Percentiles rank a stretch among this genome's conserved stretches.
These are phyloP conservation scores for Symbiodinium natans DNA, from an alignment of 73 alveolate genomes.

Conservation along the genomic window DNA sequence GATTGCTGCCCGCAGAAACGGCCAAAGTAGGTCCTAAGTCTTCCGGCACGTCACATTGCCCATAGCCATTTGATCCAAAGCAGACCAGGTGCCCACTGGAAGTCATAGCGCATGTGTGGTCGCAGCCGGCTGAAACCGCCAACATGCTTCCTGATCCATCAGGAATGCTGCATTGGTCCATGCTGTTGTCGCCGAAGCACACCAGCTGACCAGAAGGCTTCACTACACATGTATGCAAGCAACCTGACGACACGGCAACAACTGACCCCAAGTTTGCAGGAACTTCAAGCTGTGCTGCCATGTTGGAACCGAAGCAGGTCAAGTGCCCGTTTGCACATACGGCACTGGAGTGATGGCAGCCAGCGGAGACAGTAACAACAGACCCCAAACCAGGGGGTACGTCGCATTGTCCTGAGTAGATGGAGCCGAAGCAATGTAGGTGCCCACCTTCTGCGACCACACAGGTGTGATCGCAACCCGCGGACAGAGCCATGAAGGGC, in stretches of 20 bases:
- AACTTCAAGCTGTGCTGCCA: not conserved
- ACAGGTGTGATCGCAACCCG: conserved; percentile 5
- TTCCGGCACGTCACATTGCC: not conserved
- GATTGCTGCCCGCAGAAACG: not conserved
- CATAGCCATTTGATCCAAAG: not conserved
- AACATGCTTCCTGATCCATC: not conserved
- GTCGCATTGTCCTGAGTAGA: not conserved
- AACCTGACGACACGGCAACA: not conserved
- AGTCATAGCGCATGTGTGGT: not conserved
- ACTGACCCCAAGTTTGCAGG: not conserved
- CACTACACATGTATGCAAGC: not conserved
- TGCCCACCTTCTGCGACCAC: not conserved
- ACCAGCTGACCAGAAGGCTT: not conserved
- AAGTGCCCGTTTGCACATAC: not conserved
- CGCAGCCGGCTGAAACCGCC: conserved; percentile 5
- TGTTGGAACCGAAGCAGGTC: conserved; percentile 8
- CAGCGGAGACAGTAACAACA: not conserved
- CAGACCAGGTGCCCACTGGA: not conserved
- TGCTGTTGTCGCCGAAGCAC: conserved; percentile 2
- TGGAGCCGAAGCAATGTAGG: not conserved
- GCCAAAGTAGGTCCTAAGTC: not conserved
- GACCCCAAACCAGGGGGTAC: not conserved
- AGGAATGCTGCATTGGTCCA: not conserved
- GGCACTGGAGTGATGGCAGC: not conserved
- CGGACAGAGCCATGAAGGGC: not conserved